Conservation (phyloP, 83 land plant species). For the Diphasiastrum complanatum region DNA sequence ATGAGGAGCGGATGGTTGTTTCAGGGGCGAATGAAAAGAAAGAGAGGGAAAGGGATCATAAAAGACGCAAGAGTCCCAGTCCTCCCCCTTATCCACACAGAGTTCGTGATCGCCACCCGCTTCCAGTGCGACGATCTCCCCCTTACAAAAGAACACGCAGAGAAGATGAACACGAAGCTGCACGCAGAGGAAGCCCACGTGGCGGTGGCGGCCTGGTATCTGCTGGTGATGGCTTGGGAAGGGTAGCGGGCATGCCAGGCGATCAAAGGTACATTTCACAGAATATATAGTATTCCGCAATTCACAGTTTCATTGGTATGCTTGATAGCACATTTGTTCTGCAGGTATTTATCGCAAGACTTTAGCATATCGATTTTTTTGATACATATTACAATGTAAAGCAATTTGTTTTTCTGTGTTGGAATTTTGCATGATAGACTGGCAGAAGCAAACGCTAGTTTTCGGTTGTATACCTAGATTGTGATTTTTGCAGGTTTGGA, state of each 20-base stretch:
- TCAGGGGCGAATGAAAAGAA: constrained; percentile 18
- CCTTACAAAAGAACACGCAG: constrained; percentile 44
- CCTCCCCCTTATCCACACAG: constrained; percentile 50
- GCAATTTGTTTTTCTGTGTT: too few relatives aligned
- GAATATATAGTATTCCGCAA: background rate
- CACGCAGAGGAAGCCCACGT: constrained; percentile 49
- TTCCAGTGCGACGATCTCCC: constrained; percentile 37
- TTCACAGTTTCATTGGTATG: background rate
- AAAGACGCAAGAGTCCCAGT: constrained; percentile 55
- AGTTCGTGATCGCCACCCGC: constrained; percentile 50
- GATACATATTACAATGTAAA: too few relatives aligned
- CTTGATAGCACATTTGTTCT: background rate
- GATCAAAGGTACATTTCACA: constrained; percentile 4
- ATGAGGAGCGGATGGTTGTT: constrained; percentile 5
- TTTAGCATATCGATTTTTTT: too few relatives aligned
- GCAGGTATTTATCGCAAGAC: too few relatives aligned
- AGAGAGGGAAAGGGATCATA: constrained; percentile 42
- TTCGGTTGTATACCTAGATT: too few relatives aligned
- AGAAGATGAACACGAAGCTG: constrained; percentile 45
- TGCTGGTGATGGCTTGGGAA: constrained; percentile 28
- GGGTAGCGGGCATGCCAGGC: constrained; percentile 34
- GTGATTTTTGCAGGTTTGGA: too few relatives aligned
- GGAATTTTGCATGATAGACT: too few relatives aligned
- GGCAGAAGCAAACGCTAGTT: too few relatives aligned
- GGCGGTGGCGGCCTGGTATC: too few relatives aligned